Conservation (phyloP, 2,329 filamentous ascomycete species). For the Aspergillus fumigatus region DNA sequence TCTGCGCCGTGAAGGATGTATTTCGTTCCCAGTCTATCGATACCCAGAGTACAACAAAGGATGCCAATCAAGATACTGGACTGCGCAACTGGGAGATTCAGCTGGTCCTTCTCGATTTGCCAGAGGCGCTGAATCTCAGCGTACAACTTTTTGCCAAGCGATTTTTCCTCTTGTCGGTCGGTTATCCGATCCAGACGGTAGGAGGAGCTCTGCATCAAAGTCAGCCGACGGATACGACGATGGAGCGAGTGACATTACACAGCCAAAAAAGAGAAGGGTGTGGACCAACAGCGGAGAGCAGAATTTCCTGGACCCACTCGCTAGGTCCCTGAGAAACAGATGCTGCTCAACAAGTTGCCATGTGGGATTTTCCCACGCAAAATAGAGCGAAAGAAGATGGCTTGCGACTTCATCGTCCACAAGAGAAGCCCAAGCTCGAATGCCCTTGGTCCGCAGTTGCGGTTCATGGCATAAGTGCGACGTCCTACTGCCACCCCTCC, state of each 20-base stretch:
- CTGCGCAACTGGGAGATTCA: slow-evolving; percentile 15
- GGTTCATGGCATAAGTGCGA: slow-evolving; percentile 8
- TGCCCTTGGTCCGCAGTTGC: slow-evolving; percentile 10
- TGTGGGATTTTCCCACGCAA: slow-evolving; percentile 22
- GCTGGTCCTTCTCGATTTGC: slow-evolving; percentile 10
- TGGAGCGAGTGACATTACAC: slow-evolving; percentile 9
- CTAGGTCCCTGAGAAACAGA: slow-evolving; percentile 17
- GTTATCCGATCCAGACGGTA: slow-evolving; percentile 19
- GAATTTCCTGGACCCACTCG: slow-evolving; percentile 10
- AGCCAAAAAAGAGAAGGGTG: slow-evolving; percentile 19
- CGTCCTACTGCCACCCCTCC: slow-evolving; percentile 1
- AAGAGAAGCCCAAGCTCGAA: slow-evolving; percentile 18
- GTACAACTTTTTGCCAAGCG: slow-evolving; percentile 17
- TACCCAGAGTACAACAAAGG: slow-evolving; percentile 21
- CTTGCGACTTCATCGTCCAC: slow-evolving; percentile 19
- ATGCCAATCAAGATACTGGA: slow-evolving; percentile 20
- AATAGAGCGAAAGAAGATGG: slow-evolving; percentile 21
- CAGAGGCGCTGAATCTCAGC: slow-evolving; percentile 17
- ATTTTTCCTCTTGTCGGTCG: slow-evolving; percentile 20
- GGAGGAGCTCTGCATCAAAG: slow-evolving; percentile 16
- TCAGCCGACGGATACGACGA: slow-evolving; percentile 1
- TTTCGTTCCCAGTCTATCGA: slow-evolving; percentile 19
- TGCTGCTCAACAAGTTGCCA: slow-evolving; percentile 21
- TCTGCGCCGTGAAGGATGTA: slow-evolving; percentile 19
- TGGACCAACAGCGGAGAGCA: slow-evolving; percentile 19